Conservation (phyloP, 768 basidiomycete genomes). For the Rhizopogon vinicolor region DNA sequence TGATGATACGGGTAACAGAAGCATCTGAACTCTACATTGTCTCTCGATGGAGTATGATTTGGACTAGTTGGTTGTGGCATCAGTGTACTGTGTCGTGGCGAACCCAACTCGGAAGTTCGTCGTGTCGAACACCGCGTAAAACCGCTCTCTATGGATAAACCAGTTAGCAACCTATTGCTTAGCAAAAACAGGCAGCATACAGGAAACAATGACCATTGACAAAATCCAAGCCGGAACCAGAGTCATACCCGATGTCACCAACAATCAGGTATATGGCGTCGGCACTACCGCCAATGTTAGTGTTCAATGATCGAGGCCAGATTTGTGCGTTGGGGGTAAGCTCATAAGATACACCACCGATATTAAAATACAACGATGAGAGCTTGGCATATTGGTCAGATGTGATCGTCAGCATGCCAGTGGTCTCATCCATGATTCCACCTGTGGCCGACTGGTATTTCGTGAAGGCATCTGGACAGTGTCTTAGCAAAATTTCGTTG, state of each 20-base stretch:
- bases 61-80: too few relatives aligned
- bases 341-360: constrained; percentile 16
- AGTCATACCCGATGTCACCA: constrained; percentile 9
- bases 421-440: constrained; percentile 16
- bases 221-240: constrained; percentile 16
- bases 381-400: constrained; percentile 19
- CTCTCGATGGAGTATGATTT: too few relatives aligned
- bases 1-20: too few relatives aligned
- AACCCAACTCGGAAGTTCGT: too few relatives aligned
- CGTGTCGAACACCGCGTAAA: too few relatives aligned
- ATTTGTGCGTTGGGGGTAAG: constrained; percentile 25
- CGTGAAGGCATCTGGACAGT: constrained; percentile 16
- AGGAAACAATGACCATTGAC: constrained; percentile 15
- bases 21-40: too few relatives aligned
- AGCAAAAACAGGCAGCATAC: constrained; percentile 35
- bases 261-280: constrained; percentile 24
- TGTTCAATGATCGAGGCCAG: constrained; percentile 29
- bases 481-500: neutral
- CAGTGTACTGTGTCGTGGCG: too few relatives aligned
- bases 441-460: constrained; percentile 21
- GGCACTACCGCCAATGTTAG: constrained; percentile 19
- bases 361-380: constrained; percentile 19
- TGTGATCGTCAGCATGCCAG: constrained; percentile 25
- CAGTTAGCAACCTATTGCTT: neutral
- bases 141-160: neutral